Evolutionary conservation across 768 basidiomycete genomes (phyloP).

Genomic region (Myochromella boudieri): DNA sequence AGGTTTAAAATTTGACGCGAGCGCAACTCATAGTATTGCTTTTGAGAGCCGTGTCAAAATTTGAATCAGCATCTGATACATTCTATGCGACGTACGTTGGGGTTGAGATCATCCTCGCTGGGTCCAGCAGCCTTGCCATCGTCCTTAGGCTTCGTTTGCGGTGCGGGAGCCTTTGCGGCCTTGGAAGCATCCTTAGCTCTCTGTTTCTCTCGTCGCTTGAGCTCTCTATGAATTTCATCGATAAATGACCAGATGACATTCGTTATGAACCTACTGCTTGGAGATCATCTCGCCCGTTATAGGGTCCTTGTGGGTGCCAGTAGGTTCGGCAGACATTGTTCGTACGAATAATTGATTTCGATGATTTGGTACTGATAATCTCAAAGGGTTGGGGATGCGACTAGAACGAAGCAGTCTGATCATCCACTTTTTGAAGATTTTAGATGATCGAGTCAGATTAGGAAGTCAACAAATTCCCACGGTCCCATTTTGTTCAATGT

Average conservation of each 20-base stretch:
- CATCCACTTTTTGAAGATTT: constrained; percentile 30
- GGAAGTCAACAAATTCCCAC: background rate
- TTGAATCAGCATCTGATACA: too few relatives aligned
- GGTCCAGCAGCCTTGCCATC: constrained; percentile 38
- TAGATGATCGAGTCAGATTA: constrained; percentile 18
- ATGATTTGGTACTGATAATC: constrained; percentile 12
- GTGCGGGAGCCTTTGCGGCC: constrained; percentile 38
- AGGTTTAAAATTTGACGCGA: constrained; percentile 86
- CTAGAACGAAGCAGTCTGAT: constrained; percentile 29
- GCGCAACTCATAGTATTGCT: constrained; percentile 98
- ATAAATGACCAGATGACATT: constrained; percentile 26
- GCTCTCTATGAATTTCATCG: constrained; percentile 57
- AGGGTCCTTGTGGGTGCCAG: background rate
- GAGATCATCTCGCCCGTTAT: constrained; percentile 50
- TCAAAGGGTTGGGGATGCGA: constrained; percentile 6
- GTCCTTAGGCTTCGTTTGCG: constrained; percentile 38
- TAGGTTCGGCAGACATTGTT: background rate
- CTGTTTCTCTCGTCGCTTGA: constrained; percentile 91
- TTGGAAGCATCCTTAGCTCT: constrained; percentile 76
- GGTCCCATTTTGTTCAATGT: constrained; percentile 9
- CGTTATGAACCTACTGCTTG: constrained; percentile 71
- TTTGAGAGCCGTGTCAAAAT: constrained; percentile 7
- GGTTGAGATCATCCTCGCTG: constrained; percentile 84
- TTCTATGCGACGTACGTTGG: constrained; percentile 76
- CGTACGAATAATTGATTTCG: constrained; percentile 34